Base-by-base conservation (phyloP, 176 grass and related monocot genomes). In the Chrysopogon serrulatus region DNA sequence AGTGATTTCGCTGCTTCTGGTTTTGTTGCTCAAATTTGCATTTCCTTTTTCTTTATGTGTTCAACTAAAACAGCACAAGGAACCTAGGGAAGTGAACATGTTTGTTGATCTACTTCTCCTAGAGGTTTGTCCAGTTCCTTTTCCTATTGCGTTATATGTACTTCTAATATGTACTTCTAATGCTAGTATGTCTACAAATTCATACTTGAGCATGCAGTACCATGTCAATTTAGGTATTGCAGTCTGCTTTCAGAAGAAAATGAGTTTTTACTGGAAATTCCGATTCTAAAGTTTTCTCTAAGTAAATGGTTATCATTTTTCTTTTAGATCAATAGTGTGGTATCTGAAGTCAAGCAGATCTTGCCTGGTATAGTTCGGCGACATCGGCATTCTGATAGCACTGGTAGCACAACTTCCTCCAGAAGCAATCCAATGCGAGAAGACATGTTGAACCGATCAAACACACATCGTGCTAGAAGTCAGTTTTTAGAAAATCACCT, bases 401-500 rank as follows among this genome's bases (percentile, higher is more conserved):
- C 80, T 84, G 91, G 96, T 54, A 96, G 92, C 79, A 96, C 90
- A 12, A 94, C 89, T 84, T 99, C 96, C 60, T 96, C 93, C 74
- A 94, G 96, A 78, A 96, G 96, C 82, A 96, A 93, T 87, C 91
- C 91, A 40, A 90, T 81, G 76, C 85, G 93, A 75, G 95, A 98
- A 80, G 93, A 99, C 71, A 94, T 85, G 78, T 80, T 92, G 83
- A 86, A 77, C 74, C 88, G 91, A 48, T 82, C 96, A 78, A 99
- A 94, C 73, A 90, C 96, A 74, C 81, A 94, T 19, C 93, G 87
- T 70, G 71, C 81, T 35, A 96, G 91, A 92, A 99, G 91, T 74
- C 96, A 99, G 68, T 99, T 99, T 99, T 82, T 99, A 27, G 96
- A 99, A 99, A 96, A 83, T 51, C 96, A 99, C 86, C 91, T 99